Evolutionary conservation across 805 yeast species (phyloP), one percentile per base, ranked within the genome.

Genomic region (Starmerella bombicola): DNA sequence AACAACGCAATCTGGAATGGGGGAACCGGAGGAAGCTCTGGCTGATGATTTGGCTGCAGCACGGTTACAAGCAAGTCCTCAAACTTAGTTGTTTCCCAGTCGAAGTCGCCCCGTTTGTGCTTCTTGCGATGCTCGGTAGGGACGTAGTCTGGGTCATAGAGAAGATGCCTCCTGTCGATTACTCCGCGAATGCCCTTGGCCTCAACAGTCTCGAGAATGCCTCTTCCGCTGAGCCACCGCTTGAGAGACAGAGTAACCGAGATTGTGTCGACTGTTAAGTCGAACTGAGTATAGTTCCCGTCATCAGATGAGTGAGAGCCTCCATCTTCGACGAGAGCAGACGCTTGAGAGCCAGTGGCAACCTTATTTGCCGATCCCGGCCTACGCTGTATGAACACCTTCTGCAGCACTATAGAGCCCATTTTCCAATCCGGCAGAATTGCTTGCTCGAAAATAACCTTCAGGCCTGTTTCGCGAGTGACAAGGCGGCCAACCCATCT

Each of bases 271-370:
- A 91, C 80, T 0, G 93, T 82, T 30, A 91, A 59, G 59, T 91
- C 98, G 58, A 79, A 91, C 58, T 91, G 98, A 0, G 98, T 88
- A 60, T 86, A 91, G 60, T 91, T 91, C 1, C 96, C 97, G 56
- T 85, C 94, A 26, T 64, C 95, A 21, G 3, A 30, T 13, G 19
- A 5, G 7, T 19, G 12, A n/a, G 22, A 13, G 13, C 13, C n/a
- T 18, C 22, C 15, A 8, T 15, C 32, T 24, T 24, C 28, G 13
- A 9, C 28, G 13, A 24, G 13, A 9, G 28, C 28, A 24, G 12
- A 24, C 4, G 74, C 70, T 53, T 78, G 86, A 1, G 82, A 76
- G 13, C 86, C 91, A 50, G 80, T 78, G 15, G 67, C 68, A 39
- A 82, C 80, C 21, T 67, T 55, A 23, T 62, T 55, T 25, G 57